Percentiles rank a stretch among this genome's conserved stretches.
These are phyloP conservation scores for Arabidopsis suecica DNA, from an alignment of 345 rosid species.

Conservation along the genomic window DNA sequence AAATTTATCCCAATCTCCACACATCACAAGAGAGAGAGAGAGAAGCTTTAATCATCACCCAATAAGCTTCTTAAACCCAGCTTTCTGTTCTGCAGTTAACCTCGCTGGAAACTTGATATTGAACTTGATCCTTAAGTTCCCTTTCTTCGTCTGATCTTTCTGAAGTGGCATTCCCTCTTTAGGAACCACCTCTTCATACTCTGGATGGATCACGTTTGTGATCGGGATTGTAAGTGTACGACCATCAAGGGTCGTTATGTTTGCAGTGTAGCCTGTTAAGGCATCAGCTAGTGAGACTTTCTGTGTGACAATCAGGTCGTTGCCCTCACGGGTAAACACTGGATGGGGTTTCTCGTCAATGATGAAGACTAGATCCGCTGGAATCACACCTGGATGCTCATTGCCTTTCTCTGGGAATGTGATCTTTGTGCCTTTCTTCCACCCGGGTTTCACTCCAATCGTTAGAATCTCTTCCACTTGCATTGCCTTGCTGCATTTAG, in stretches of 20 bases:
- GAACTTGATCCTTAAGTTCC: conserved; percentile 66
- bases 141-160: conserved; percentile 61
- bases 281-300: conserved; percentile 64
- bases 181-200: conserved; percentile 57
- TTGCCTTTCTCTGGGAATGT: conserved; percentile 62
- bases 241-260: conserved; percentile 62
- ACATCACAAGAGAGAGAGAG: conserved; percentile 27
- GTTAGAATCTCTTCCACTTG: conserved; percentile 52
- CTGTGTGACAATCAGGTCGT: conserved; percentile 55
- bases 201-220: conserved; percentile 57
- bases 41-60: conserved; percentile 32
- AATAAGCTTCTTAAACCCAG: conserved; percentile 56
- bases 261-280: conserved; percentile 60
- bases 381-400: conserved; percentile 49
- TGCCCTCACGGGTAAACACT: conserved; percentile 62
- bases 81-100: conserved; percentile 57
- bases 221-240: conserved; percentile 55
- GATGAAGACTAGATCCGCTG: conserved; percentile 59
- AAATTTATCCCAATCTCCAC: conserved; percentile 5
- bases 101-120: conserved; percentile 65
- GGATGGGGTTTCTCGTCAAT: conserved; percentile 70
- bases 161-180: conserved; percentile 72
- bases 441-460: conserved; percentile 59
- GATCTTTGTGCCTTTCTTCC: conserved; percentile 66
- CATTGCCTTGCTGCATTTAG: conserved; percentile 47